These are phyloP conservation scores for Beauveria australis DNA, from an alignment of 2,329 filamentous ascomycete genomes.

Conservation along the genomic window DNA sequence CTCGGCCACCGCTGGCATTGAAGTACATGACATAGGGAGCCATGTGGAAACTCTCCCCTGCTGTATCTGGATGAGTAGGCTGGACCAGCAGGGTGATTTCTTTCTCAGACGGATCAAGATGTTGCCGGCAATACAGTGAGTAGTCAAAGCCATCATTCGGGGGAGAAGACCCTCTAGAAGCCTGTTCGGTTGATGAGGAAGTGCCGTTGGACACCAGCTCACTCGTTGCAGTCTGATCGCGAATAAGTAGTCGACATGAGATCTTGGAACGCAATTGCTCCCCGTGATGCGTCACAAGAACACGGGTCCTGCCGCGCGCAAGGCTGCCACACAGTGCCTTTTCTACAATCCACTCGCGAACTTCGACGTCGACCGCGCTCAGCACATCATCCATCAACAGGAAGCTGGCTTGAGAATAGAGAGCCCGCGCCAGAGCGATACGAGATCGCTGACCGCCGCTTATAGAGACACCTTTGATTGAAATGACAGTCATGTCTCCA, in stretches of 20 bases:
- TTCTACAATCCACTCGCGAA: conserved; percentile 63
- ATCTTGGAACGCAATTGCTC: neutral
- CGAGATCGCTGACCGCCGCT: conserved; percentile 15
- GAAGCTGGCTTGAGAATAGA: conserved; percentile 15
- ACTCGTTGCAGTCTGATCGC: neutral
- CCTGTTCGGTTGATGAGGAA: neutral
- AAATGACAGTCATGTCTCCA: conserved; percentile 59
- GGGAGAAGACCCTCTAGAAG: neutral
- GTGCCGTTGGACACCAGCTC: neutral
- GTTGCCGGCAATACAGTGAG: neutral
- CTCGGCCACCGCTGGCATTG: neutral
- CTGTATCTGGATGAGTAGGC: neutral
- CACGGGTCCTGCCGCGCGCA: neutral
- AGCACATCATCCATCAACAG: conserved; percentile 66
- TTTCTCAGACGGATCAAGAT: neutral
- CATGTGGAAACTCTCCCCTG: neutral
- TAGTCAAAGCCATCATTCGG: neutral
- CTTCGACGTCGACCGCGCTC: conserved; percentile 62
- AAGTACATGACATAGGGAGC: neutral
- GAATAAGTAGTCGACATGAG: neutral
- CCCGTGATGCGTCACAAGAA: neutral
- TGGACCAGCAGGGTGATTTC: neutral
- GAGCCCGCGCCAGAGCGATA: conserved; percentile 16
- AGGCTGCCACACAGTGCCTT: conserved; percentile 30
- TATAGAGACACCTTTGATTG: conserved; percentile 12